These are phyloP conservation scores for Tanacetum coccineum DNA, from an alignment of 129 eudicot genomes.

Conservation along the genomic window DNA sequence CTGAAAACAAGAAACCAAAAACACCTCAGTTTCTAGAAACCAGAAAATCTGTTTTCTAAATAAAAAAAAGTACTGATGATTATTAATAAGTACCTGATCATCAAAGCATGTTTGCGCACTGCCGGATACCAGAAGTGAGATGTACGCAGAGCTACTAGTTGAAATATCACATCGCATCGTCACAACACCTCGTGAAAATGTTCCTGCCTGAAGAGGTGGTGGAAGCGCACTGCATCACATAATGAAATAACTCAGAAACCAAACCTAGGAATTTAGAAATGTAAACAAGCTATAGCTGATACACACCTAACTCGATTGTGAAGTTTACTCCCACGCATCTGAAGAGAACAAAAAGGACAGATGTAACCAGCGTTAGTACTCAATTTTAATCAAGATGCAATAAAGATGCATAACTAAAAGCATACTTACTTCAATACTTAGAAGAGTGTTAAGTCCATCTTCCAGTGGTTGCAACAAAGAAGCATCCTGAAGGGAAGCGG, in stretches of 20 bases:
- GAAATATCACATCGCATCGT: constrained; percentile 96
- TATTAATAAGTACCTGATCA: too few species aligned
- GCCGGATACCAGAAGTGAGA: constrained; percentile 44
- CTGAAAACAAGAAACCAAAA: constrained; percentile 34
- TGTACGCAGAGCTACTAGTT: constrained; percentile 79
- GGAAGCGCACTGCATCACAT: constrained; percentile 79
- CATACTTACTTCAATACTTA: constrained; percentile 85
- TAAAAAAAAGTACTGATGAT: too few species aligned
- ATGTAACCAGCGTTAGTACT: too few species aligned
- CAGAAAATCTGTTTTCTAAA: not conserved
- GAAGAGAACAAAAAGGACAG: too few species aligned
- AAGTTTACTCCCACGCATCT: constrained; percentile 92
- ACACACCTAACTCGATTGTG: constrained; percentile 89
- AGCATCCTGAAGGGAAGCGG: constrained; percentile 54
- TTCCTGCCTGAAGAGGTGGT: constrained; percentile 97
- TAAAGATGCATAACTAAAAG: not conserved
- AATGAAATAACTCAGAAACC: constrained; percentile 11
- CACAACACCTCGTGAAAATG: constrained; percentile 94
- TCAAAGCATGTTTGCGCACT: too few species aligned
- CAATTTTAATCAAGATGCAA: not conserved
- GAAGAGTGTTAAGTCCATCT: constrained; percentile 90
- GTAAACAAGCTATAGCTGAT: constrained; percentile 8
- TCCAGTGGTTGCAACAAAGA: constrained; percentile 65
- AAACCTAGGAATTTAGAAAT: not conserved
- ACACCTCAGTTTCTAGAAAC: not conserved